Evolutionary conservation across 805 yeast species (phyloP), one percentile per base, ranked within the genome.

Genomic region (Saccharomycopsis olivae): DNA sequence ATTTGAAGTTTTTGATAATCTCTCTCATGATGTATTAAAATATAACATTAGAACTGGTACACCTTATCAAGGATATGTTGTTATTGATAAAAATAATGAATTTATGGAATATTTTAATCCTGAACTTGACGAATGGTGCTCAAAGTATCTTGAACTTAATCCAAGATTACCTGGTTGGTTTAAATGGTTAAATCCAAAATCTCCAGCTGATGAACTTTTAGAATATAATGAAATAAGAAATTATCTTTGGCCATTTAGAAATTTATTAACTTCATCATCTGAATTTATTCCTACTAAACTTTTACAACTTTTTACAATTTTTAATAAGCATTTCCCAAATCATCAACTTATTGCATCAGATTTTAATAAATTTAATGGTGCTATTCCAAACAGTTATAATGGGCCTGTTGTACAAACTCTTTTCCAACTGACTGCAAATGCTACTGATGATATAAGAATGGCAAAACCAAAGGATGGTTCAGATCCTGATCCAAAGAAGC

Each of bases 201-300:
- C 79, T 55, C 94, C 94, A 10, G 57, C 78, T 34, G 64, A 73
- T 31, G 75, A 73, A 43, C 69, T 75, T 1, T 50, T 59, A 15
- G 40, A 57, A 3, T 55, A 61, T 48, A 59, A 74, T 40, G 53
- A 57, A 35, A 45, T 69, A 42, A 64, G 69, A 41, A 68, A 79
- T 49, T 57, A 70, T 25, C 20, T 78, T 1, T 64, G 76, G 30
- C 94, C 94, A 1, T 66, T 80, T 51, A 66, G 78, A 44, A 83
- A 78, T 38, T 69, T 74, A 37, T 58, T 85, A 23, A 66, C 86
- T 0, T 75, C 73, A 2, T 80, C 85, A 0, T 29, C 56, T 2
- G 95, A 85, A 52, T 85, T 71, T 55, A 72, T 85, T 24, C 95
- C 95, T n/a, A 82, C 94, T 0, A 61, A 87, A 41, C 63, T 79